Percentiles rank a stretch among this genome's conserved stretches.
Evolutionary conservation across 2,329 filamentous ascomycete genomes (phyloP).

Genomic region (Bipolaris zeicola): DNA sequence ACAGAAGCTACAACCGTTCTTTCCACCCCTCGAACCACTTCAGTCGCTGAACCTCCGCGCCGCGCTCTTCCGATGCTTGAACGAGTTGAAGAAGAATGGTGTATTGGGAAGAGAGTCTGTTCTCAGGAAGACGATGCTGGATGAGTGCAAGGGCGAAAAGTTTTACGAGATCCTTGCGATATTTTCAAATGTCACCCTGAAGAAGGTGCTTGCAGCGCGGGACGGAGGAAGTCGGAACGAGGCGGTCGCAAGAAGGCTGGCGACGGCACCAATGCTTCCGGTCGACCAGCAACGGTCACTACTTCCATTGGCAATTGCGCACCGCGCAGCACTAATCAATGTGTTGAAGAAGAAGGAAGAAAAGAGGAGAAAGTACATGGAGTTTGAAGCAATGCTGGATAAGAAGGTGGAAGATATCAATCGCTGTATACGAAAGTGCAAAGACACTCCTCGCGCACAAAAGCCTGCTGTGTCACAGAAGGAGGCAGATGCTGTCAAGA

Average conservation of each 20-base stretch:
- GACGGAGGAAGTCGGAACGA: constrained; percentile 47
- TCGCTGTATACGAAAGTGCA: constrained; percentile 56
- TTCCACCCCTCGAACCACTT: constrained; percentile 85
- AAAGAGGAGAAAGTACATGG: constrained; percentile 62
- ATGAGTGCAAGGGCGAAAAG: constrained; percentile 91
- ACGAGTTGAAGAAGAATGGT: constrained; percentile 86
- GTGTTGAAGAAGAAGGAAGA: constrained; percentile 65
- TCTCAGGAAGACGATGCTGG: constrained; percentile 91
- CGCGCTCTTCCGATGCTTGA: constrained; percentile 78
- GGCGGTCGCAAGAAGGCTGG: constrained; percentile 58
- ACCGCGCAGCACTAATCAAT: constrained; percentile 69
- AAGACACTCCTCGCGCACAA: constrained; percentile 31
- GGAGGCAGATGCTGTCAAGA: constrained; percentile 55
- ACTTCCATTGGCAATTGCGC: constrained; percentile 71
- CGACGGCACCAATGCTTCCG: constrained; percentile 48
- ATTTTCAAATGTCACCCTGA: constrained; percentile 83
- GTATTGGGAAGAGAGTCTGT: constrained; percentile 78
- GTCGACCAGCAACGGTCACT: constrained; percentile 52
- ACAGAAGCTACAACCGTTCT: constrained; percentile 87
- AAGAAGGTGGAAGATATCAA: constrained; percentile 65
- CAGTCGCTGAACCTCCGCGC: constrained; percentile 90
- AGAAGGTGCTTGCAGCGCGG: constrained; percentile 64
- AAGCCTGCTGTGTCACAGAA: constrained; percentile 40
- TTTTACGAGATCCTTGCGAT: constrained; percentile 83
- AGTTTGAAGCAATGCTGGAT: constrained; percentile 69